Percentiles rank a stretch among this genome's conserved stretches.
These are phyloP conservation scores for Xylariaceae sp. DNA, from an alignment of 2,329 filamentous ascomycete genomes.

Conservation along the genomic window DNA sequence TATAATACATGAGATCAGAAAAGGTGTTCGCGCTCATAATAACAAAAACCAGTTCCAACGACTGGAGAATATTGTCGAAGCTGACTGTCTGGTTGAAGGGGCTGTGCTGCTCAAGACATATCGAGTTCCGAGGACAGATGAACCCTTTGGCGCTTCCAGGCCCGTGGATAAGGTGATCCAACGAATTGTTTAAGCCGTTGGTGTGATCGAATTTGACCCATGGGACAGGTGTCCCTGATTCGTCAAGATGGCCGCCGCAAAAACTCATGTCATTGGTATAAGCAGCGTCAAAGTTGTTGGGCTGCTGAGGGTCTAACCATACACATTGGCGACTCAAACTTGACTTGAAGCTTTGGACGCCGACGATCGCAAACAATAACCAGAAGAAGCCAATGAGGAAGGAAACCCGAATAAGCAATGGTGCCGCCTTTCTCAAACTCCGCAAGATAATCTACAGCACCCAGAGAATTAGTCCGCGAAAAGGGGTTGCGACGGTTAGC, in stretches of 20 bases:
- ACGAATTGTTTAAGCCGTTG: constrained; percentile 27
- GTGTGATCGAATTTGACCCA: constrained; percentile 54
- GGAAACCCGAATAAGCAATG: constrained; percentile 83
- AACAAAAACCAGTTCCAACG: constrained; percentile 90
- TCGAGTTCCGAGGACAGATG: constrained; percentile 75
- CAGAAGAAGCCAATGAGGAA: constrained; percentile 97
- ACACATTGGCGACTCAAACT: constrained; percentile 73
- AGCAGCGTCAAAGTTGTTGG: constrained; percentile 46
- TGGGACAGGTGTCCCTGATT: constrained; percentile 52
- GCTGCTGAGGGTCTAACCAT: constrained; percentile 63
- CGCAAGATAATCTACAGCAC: constrained; percentile 71
- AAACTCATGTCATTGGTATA: constrained; percentile 67
- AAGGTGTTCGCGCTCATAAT: constrained; percentile 99
- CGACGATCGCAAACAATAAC: constrained; percentile 94
- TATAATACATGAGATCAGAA: constrained; percentile 88
- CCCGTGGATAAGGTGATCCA: constrained; percentile 47
- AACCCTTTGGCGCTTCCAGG: constrained; percentile 68
- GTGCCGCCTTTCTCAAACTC: constrained; percentile 92
- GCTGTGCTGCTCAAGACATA: constrained; percentile 73
- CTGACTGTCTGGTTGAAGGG: constrained; percentile 82
- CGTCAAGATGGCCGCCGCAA: constrained; percentile 75
- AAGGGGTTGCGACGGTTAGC: not conserved
- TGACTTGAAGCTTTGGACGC: constrained; percentile 91
- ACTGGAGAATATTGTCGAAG: constrained; percentile 92
- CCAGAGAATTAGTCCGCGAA: constrained; percentile 20